These are phyloP conservation scores for Penicillium egyptiacum DNA, from an alignment of 495 filamentous ascomycete species.

Conservation along the genomic window DNA sequence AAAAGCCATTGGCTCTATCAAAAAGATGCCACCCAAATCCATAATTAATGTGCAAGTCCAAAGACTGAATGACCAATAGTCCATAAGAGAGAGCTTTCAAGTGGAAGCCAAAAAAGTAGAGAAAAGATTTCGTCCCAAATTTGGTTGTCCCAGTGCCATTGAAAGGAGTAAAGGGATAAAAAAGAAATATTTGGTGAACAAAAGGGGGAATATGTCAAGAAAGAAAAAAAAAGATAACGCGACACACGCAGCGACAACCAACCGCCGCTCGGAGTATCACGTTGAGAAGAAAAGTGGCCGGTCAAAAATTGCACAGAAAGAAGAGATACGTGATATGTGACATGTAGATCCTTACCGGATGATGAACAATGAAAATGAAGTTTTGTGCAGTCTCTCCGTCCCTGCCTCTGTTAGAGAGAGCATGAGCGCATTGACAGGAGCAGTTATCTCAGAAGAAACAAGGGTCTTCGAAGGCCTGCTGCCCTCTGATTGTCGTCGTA, in stretches of 20 bases:
- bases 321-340: slow-evolving; percentile 32
- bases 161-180: slow-evolving; percentile 18
- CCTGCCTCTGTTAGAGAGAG: slow-evolving; percentile 11
- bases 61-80: slow-evolving; percentile 24
- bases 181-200: slow-evolving; percentile 26
- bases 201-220: slow-evolving; percentile 36
- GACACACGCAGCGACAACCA: slow-evolving; percentile 24
- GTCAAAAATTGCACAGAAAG: slow-evolving; percentile 34
- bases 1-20: slow-evolving; percentile 23
- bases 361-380: slow-evolving; percentile 31
- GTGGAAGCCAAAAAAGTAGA: slow-evolving; percentile 12
- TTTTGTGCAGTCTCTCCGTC: slow-evolving; percentile 32
- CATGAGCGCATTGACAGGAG: slow-evolving; percentile 12
- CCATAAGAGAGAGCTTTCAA: slow-evolving; percentile 20
- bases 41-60: slow-evolving; percentile 25
- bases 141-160: slow-evolving; percentile 28
- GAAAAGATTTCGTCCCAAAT: slow-evolving; percentile 25
- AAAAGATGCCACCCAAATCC: slow-evolving; percentile 38
- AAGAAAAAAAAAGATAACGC: slow-evolving; percentile 23
- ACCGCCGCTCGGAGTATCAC: slow-evolving; percentile 31
- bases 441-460: not conserved
- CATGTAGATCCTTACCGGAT: slow-evolving; percentile 24
- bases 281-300: slow-evolving; percentile 27
- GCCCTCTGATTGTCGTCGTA: slow-evolving; percentile 10
- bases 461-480: not conserved